Conservation (phyloP, 257 asterid species). For the Solanum okadae region DNA sequence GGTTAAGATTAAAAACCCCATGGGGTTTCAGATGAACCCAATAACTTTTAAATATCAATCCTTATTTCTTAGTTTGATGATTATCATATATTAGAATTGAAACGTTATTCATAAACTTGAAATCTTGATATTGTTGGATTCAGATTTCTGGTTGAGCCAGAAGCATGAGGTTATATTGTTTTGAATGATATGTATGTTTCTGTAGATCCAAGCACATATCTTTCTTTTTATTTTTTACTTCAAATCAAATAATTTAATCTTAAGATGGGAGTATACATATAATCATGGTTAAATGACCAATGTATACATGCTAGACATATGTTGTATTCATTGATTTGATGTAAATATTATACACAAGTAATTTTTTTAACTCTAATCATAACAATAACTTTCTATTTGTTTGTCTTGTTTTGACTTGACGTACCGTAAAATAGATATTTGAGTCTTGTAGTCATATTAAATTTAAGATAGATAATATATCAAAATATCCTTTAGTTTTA, state of each 20-base stretch:
- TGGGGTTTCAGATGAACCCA: background rate
- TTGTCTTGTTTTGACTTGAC: background rate
- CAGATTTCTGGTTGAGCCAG: background rate
- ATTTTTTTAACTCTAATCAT: background rate
- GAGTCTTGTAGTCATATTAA: background rate
- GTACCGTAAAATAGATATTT: background rate
- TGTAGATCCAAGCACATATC: background rate
- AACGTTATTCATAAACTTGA: background rate
- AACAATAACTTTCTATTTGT: background rate
- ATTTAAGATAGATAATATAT: too few relatives aligned
- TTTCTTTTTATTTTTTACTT: too few relatives aligned
- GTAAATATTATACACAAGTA: background rate
- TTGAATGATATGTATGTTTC: background rate
- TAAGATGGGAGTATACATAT: background rate
- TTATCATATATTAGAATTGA: background rate
- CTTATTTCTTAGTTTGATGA: background rate
- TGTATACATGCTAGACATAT: background rate
- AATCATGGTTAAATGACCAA: background rate
- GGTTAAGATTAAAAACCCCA: background rate
- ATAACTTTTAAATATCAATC: background rate
- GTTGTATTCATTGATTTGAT: background rate
- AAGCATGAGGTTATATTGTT: background rate
- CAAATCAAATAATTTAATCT: background rate
- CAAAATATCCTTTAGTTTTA: background rate
- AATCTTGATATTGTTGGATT: background rate